Percentiles rank a stretch among this genome's conserved stretches.
Evolutionary conservation across 208 protist genomes (phyloP).

Genomic region (Polymyxa betae): DNA sequence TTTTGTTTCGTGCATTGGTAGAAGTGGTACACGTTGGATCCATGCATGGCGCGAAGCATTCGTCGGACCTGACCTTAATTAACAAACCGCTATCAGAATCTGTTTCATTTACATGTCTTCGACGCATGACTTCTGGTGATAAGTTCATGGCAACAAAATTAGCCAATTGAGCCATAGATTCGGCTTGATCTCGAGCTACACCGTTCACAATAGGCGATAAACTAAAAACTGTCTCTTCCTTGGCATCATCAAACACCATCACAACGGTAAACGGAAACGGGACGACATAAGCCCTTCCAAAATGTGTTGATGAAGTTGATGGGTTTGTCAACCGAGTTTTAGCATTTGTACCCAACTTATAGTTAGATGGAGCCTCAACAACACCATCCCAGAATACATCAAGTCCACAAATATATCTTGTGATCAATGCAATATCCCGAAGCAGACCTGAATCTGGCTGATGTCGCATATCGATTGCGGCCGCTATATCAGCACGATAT

Average conservation of each 20-base stretch:
- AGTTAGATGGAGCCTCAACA: not conserved
- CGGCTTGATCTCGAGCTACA: not conserved
- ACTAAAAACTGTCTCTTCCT: conserved; percentile 36
- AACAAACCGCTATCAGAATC: not conserved
- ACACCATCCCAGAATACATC: conserved; percentile 43
- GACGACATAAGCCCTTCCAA: not conserved
- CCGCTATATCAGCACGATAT: not conserved
- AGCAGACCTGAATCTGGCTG: not conserved
- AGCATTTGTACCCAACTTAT: not conserved
- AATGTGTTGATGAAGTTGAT: not conserved
- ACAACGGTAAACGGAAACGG: conserved; percentile 35
- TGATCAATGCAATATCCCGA: not conserved
- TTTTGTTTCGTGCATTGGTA: conserved; percentile 27
- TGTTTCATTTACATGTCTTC: not conserved
- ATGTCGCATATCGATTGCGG: not conserved
- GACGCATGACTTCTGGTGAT: not conserved
- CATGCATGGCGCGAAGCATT: conserved; percentile 7
- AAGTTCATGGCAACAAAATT: not conserved
- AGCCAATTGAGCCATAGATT: not conserved
- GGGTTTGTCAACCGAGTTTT: not conserved
- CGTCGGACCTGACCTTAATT: not conserved
- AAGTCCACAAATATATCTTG: not conserved
- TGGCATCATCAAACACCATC: not conserved
- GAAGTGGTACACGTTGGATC: not conserved
- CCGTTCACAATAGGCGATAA: not conserved